A percentile compares a stretch with the other conserved stretches of the same genome.
phyloP scores from a whole-genome alignment of 2,329 filamentous ascomycete species.

The Talaromyces sp. region DNA sequence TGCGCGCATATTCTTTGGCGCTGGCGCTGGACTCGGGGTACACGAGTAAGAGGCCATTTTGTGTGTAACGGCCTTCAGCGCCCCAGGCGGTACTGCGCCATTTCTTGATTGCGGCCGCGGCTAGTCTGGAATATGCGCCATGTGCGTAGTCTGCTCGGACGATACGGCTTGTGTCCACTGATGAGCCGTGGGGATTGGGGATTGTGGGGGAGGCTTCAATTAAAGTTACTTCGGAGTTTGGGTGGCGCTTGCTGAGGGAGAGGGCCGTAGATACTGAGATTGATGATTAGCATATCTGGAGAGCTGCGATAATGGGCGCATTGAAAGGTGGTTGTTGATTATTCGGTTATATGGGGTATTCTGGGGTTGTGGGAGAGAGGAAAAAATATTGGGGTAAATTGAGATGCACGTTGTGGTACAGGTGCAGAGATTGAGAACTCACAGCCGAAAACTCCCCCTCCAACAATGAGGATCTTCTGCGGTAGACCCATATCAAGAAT shows the following conservation, averaged over 20 bases:
- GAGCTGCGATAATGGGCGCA: neutral
- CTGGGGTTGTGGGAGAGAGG: neutral
- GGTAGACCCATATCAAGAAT: conserved; percentile 35
- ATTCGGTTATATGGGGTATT: conserved; percentile 1
- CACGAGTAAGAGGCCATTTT: conserved; percentile 47
- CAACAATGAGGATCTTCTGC: conserved; percentile 44
- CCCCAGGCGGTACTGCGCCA: conserved; percentile 54
- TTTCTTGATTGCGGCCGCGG: conserved; percentile 72
- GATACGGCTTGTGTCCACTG: conserved; percentile 64
- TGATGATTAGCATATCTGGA: conserved; percentile 5
- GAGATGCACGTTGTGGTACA: neutral
- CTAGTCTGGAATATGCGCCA: conserved; percentile 73
- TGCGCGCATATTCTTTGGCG: conserved; percentile 39
- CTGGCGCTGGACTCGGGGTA: conserved; percentile 35
- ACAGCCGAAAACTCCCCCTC: conserved; percentile 49
- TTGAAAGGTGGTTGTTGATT: neutral
- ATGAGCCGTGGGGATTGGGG: conserved; percentile 61
- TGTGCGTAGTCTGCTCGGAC: conserved; percentile 79
- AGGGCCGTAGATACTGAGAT: conserved; percentile 64
- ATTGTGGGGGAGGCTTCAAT: conserved; percentile 59
- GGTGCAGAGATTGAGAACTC: conserved; percentile 22
- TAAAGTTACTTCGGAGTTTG: conserved; percentile 57
- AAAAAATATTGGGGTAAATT: conserved; percentile 1
- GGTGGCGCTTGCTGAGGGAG: conserved; percentile 65
- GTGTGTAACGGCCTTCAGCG: conserved; percentile 45